Base-by-base conservation (phyloP, 2,329 filamentous ascomycete genomes). In the Aspergillus jensenii region DNA sequence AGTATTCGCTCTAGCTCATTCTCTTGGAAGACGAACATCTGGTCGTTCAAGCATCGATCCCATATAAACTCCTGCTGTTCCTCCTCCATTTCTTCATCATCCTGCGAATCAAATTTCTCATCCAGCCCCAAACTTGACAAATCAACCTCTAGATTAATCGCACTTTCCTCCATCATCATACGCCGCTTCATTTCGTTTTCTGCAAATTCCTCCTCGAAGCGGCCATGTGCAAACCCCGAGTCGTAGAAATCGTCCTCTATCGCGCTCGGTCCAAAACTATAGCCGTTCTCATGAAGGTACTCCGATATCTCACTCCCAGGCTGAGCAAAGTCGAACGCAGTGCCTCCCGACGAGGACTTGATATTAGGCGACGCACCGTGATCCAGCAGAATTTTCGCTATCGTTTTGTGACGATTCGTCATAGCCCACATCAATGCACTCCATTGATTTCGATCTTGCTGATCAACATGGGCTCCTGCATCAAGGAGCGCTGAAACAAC, bases 21-120 rank as follows among this genome's bases (percentile, higher is more conserved):
- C 66, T 98, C 93, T 74, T 99, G 95, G 73, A 99, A 99, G 39
- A 99, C 95, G 72, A 99, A 99, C 95, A 99, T 99, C 74, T 99
- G 95, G 72, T 99, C 95, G 71, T 97, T 91, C 49, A 96, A 81
- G 74, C 95, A 99, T 67, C 90, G 84, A 62, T 90, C 90, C 95
- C 95, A 99, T 60, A 97, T 89, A 68, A 99, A 99, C 63, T 98
- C 95, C 69, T 96, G 93, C 56, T 88, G 86, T 58, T 97, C 93
- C 68, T 96, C 91, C 65, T 91, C 90, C 19, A 92, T 84, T 54
- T 97, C 93, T 56, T 93, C 91, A 17, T 97, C 93, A 59, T 93
- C 91, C 15, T 84, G 81, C 17, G 86, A 81, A 81, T 98, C 95
- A 52, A 93, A 91, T 69, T 96, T 90, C 73, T 99, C 95, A 71